Base-by-base conservation (phyloP, 495 filamentous ascomycete species). In the Aspergillus mulundensis region DNA sequence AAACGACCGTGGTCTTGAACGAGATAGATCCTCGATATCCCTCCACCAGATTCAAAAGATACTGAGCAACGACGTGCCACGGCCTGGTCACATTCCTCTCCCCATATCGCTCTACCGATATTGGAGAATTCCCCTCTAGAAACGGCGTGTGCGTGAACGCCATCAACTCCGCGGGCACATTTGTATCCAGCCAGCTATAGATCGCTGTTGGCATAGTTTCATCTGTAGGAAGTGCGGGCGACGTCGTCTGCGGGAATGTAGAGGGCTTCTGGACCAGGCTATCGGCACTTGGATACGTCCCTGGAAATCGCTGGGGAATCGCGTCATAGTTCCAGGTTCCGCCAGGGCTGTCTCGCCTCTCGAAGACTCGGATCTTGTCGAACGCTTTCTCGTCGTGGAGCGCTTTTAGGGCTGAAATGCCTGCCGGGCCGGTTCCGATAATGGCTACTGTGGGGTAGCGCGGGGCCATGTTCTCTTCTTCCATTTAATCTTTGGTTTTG, bases 381-480 rank as follows among this genome's bases (percentile, higher is more conserved):
- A 82, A 84, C 0, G 63, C 61, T 43, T 78, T 66, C 53, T 84
- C 81, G 47, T 77, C 71, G 10, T 72, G 71, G 18, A 84, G 62
- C 1, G 80, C 78, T 65, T 79, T 76, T 20, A 79, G 60, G 4
- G 79, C 63, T 49, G 81, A 81, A 30, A 79, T 76, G 3, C 80
- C 80, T 1, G 78, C 75, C 15, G 80, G 79, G 6, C 79, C 79
- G 15, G 75, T 70, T 6, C 81, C 79, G 41, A 84, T 79, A 1
- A 82, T 73, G 40, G 80, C 81, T 18, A 84, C 69, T n/a, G 44
- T 60, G 47, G 55, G 50, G 32, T 62, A 69, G 16, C 66, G 60
- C 18, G 61, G 60, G 43, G 51, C 16, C 66, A 69, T 69, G 10
- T 49, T 10, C 21, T 38, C 2, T n/a, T n/a, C 19, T 12, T 50